Evolutionary conservation across 164 flowering plant species (phyloP).

Genomic region (Warburgia ugandensis): DNA sequence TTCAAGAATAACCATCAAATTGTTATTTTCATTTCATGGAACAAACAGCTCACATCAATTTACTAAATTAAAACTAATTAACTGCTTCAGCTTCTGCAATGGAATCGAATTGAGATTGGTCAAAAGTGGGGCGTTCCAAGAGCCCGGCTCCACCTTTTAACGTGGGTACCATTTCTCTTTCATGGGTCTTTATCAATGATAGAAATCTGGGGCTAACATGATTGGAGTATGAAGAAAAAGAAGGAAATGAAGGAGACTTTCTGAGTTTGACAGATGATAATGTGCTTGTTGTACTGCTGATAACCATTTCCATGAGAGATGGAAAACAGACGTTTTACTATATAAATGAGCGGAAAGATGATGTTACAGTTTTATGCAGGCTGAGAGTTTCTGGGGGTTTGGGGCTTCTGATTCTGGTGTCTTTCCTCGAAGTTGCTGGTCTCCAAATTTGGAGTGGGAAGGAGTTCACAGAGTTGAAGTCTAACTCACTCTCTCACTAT

Average conservation of each 20-base stretch:
- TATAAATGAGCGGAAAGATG: too few species aligned
- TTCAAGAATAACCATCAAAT: too few species aligned
- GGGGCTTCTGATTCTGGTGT: too few species aligned
- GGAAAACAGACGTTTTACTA: too few species aligned
- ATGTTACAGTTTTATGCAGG: too few species aligned
- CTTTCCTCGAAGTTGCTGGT: too few species aligned
- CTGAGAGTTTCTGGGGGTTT: too few species aligned
- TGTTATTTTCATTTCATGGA: too few species aligned
- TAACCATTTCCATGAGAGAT: slow-evolving; percentile 2
- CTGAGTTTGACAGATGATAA: neutral
- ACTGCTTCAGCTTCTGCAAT: slow-evolving; percentile 10
- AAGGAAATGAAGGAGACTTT: neutral
- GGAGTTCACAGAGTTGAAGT: too few species aligned
- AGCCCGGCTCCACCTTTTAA: slow-evolving; percentile 19
- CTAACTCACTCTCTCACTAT: too few species aligned
- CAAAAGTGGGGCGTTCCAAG: slow-evolving; percentile 22
- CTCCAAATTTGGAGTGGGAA: too few species aligned
- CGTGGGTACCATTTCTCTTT: slow-evolving; percentile 1
- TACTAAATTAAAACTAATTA: neutral
- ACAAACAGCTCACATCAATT: too few species aligned
- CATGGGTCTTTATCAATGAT: neutral
- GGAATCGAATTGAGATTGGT: slow-evolving; percentile 20
- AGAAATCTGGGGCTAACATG: neutral
- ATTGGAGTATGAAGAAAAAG: neutral
- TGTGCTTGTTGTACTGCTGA: neutral